Evolutionary conservation across 2,329 filamentous ascomycete genomes (phyloP), one percentile per base, ranked within the genome.

Genomic region (Nemania diffusa): DNA sequence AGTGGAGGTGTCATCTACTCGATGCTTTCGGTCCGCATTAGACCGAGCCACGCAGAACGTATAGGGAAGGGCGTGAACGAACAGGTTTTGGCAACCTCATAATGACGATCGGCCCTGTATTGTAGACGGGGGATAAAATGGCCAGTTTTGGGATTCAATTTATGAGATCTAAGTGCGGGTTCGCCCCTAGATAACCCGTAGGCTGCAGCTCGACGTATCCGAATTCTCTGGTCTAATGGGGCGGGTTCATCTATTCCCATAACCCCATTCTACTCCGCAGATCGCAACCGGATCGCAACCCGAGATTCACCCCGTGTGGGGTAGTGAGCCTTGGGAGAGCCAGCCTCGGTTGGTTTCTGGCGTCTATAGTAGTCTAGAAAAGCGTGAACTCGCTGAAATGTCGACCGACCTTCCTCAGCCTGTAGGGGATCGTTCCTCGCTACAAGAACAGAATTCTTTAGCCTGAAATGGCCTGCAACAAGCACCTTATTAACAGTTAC

Each of bases 231-330:
- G 8, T 15, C 26, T 61, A n/a, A 29, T 61, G 26, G 15, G 37
- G 26, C n/a, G 26, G 26, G 26, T 61, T 61, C 50, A 61, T 61
- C 58, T 37, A n/a, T 61, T 34, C 50, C 46, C 34, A 61, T 15
- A 44, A 5, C 15, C 50, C 24, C 26, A 22, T n/a, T 34, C 17
- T 61, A 44, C 34, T 40, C 44, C 15, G 34, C n/a, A n/a, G n/a
- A n/a, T n/a, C n/a, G n/a, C n/a, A n/a, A n/a, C n/a, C n/a, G n/a
- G n/a, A n/a, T n/a, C n/a, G n/a, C n/a, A n/a, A n/a, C n/a, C n/a
- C n/a, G n/a, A n/a, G n/a, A n/a, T n/a, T n/a, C n/a, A n/a, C n/a
- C n/a, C n/a, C n/a, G n/a, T n/a, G n/a, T n/a, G n/a, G n/a, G n/a
- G n/a, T n/a, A n/a, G n/a, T n/a, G n/a, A n/a, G n/a, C n/a, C n/a